phyloP scores from a whole-genome alignment of 768 basidiomycete genomes.

The Baorangia bicolor region DNA sequence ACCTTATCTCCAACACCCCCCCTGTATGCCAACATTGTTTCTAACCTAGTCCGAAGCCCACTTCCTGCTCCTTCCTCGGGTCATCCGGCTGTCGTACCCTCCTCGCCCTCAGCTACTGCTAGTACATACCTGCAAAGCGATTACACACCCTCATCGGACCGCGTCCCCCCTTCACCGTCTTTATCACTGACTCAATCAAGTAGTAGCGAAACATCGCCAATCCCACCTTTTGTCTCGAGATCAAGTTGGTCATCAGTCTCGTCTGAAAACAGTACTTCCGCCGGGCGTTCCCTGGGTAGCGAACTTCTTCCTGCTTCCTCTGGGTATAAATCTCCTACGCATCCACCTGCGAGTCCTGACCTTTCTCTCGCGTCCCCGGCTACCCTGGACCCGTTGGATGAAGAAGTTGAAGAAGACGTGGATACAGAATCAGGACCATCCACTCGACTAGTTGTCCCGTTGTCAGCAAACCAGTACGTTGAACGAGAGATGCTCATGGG shows the following conservation, averaged over 20 bases:
- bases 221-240: slow-evolving; percentile 15
- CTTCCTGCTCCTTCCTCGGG: slow-evolving; percentile 7
- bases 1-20: slow-evolving; percentile 16
- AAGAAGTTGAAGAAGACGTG: slow-evolving; percentile 18
- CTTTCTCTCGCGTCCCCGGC: slow-evolving; percentile 17
- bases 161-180: slow-evolving; percentile 9
- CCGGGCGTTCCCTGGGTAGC: slow-evolving; percentile 13
- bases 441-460: slow-evolving; percentile 9
- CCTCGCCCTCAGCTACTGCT: slow-evolving; percentile 5
- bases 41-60: slow-evolving; percentile 19
- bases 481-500: slow-evolving; percentile 57
- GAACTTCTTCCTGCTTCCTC: slow-evolving; percentile 12
- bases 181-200: slow-evolving; percentile 17
- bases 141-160: slow-evolving; percentile 9
- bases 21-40: slow-evolving; percentile 27
- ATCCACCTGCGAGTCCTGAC: slow-evolving; percentile 24
- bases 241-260: slow-evolving; percentile 25
- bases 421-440: slow-evolving; percentile 14
- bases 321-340: slow-evolving; percentile 19
- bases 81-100: slow-evolving; percentile 5
- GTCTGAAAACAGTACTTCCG: slow-evolving; percentile 22
- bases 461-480: slow-evolving; percentile 44
- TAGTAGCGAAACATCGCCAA: slow-evolving; percentile 13
- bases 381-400: slow-evolving; percentile 16
- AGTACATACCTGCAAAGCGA: slow-evolving; percentile 15